Evolutionary conservation across 1,139 yeast species (phyloP).

Genomic region (Zygosaccharomyces sapae): DNA sequence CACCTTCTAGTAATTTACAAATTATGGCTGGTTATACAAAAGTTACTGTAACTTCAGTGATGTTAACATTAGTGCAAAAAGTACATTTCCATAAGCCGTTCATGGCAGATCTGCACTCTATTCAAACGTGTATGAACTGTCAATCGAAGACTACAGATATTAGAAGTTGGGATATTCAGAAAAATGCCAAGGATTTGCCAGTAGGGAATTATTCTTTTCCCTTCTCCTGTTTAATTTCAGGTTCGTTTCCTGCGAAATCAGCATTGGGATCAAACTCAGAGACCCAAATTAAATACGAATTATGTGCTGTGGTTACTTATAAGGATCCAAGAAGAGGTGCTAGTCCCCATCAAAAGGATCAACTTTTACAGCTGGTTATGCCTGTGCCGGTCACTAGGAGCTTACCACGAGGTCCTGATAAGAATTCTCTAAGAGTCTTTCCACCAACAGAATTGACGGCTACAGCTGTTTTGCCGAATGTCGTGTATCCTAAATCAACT

Average conservation of each 20-base stretch:
- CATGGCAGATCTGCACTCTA: constrained; percentile 47
- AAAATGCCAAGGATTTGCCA: constrained; percentile 50
- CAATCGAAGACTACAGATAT: constrained; percentile 51
- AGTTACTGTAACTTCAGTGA: constrained; percentile 50
- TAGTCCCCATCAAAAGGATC: constrained; percentile 29
- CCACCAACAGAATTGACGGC: constrained; percentile 94
- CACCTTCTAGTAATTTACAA: constrained; percentile 18
- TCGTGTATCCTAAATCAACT: constrained; percentile 79
- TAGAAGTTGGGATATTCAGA: constrained; percentile 85
- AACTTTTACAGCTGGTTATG: constrained; percentile 45
- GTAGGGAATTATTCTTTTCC: constrained; percentile 83
- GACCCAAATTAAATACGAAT: constrained; percentile 63
- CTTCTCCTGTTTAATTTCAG: constrained; percentile 87
- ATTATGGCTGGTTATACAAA: constrained; percentile 27
- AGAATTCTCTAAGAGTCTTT: constrained; percentile 82
- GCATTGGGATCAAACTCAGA: constrained; percentile 54
- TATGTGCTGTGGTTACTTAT: constrained; percentile 59
- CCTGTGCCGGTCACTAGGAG: constrained; percentile 79
- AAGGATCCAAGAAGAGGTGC: constrained; percentile 33
- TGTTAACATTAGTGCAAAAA: constrained; percentile 65
- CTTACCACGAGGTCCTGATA: constrained; percentile 74
- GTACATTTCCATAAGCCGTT: constrained; percentile 65
- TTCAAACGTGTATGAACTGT: constrained; percentile 58
- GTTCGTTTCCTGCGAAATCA: constrained; percentile 78
- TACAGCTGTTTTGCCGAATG: constrained; percentile 80